Percentiles rank a stretch among this genome's conserved stretches.
Conservation (phyloP, 495 filamentous ascomycete species). For the Penicilliopsis zonata region DNA sequence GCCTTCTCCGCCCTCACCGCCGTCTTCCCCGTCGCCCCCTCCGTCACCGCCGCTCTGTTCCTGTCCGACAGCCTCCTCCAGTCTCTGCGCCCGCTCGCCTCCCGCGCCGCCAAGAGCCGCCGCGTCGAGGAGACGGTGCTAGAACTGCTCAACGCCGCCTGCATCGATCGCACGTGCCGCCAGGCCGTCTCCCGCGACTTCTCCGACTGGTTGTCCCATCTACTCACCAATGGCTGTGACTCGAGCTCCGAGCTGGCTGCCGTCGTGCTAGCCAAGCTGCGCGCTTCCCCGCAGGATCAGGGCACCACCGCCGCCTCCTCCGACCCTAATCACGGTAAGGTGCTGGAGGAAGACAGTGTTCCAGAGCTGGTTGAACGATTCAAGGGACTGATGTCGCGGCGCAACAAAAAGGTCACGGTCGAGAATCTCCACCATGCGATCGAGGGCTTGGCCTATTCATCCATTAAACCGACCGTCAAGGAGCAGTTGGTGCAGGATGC, state of each 20-base stretch:
- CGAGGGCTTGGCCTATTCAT: slow-evolving; percentile 88
- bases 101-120: slow-evolving; percentile 59
- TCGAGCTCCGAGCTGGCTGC: slow-evolving; percentile 60
- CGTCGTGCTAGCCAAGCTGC: slow-evolving; percentile 74
- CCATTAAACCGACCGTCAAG: slow-evolving; percentile 70
- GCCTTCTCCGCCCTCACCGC: slow-evolving; percentile 82
- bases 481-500: slow-evolving; percentile 60
- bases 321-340: slow-evolving; percentile 25
- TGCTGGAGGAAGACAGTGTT: slow-evolving; percentile 38
- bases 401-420: too few species aligned
- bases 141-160: slow-evolving; percentile 83
- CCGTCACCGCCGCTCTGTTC: slow-evolving; percentile 60
- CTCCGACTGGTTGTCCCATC: slow-evolving; percentile 68
- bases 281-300: slow-evolving; percentile 30
- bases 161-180: slow-evolving; percentile 66
- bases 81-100: slow-evolving; percentile 55
- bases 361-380: slow-evolving; percentile 69
- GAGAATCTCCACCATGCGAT: slow-evolving; percentile 53
- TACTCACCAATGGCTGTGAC: slow-evolving; percentile 55
- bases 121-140: slow-evolving; percentile 72
- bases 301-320: too few species aligned
- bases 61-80: slow-evolving; percentile 72
- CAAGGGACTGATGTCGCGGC: slow-evolving; percentile 57
- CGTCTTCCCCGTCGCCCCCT: slow-evolving; percentile 73
- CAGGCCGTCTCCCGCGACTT: slow-evolving; percentile 72